Evolutionary conservation across 768 basidiomycete species (phyloP).

Genomic region (Chalciporus pseudorubinellus): DNA sequence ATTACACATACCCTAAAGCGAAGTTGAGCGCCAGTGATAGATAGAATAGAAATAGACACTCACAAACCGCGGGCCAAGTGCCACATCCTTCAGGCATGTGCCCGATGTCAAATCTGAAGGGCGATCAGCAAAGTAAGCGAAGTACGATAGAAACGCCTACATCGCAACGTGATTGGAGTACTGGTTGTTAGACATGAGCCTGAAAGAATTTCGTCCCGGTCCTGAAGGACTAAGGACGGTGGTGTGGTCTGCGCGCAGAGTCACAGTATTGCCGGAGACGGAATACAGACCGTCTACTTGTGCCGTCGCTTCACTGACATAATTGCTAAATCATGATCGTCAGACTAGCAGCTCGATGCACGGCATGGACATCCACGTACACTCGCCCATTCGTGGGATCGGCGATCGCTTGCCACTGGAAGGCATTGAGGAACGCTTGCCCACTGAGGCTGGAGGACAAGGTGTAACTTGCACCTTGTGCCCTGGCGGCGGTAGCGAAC

Average conservation of each 20-base stretch:
- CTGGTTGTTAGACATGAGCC: constrained; percentile 29
- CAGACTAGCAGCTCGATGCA: not conserved
- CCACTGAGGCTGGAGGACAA: constrained; percentile 48
- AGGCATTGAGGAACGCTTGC: constrained; percentile 42
- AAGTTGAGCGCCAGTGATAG: not conserved
- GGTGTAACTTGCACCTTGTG: constrained; percentile 43
- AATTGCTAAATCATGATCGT: constrained; percentile 31
- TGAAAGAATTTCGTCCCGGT: constrained; percentile 38
- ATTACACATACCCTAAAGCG: constrained; percentile 25
- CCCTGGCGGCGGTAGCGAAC: constrained; percentile 5
- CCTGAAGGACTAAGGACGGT: constrained; percentile 30
- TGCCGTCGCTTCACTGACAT: constrained; percentile 49
- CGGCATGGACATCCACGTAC: constrained; percentile 10
- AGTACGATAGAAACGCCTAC: constrained; percentile 9
- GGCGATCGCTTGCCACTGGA: constrained; percentile 26
- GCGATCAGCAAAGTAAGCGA: not conserved
- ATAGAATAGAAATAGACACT: constrained; percentile 4
- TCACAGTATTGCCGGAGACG: constrained; percentile 41
- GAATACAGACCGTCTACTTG: constrained; percentile 54
- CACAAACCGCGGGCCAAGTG: constrained; percentile 38
- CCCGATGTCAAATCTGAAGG: constrained; percentile 31
- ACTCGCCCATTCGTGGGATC: constrained; percentile 38
- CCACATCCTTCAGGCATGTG: constrained; percentile 41
- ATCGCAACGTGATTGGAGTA: constrained; percentile 36
- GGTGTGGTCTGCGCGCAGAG: constrained; percentile 32